Evolutionary conservation across 2,329 filamentous ascomycete genomes (phyloP).

Genomic region (Neofusicoccum kwambonambiense): DNA sequence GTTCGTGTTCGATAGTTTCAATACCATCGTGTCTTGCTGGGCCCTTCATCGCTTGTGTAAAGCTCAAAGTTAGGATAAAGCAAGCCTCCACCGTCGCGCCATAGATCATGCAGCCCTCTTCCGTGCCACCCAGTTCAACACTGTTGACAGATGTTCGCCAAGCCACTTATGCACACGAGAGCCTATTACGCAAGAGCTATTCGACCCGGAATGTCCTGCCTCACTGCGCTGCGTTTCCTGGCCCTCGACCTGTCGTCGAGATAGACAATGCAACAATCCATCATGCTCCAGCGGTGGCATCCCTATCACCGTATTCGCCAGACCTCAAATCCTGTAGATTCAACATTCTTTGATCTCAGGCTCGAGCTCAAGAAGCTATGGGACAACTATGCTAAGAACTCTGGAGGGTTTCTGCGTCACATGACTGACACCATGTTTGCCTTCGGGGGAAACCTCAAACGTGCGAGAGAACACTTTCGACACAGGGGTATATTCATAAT

Average conservation of each 20-base stretch:
- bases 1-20: not conserved
- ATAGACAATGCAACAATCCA: conserved; percentile 17
- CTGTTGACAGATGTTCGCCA: conserved; percentile 1
- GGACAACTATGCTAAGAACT: not conserved
- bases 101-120: not conserved
- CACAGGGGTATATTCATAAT: not conserved
- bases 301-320: not conserved
- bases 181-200: conserved; percentile 3
- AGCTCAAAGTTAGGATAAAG: not conserved
- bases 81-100: not conserved
- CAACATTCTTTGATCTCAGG: not conserved
- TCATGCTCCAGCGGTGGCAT: not conserved
- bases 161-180: not conserved
- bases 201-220: conserved; percentile 10
- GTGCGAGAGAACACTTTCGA: not conserved
- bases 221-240: conserved; percentile 9
- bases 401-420: not conserved
- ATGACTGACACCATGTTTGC: not conserved
- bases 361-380: not conserved
- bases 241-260: conserved; percentile 9
- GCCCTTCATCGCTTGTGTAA: not conserved
- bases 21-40: not conserved
- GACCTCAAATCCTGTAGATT: not conserved
- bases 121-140: not conserved
- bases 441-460: not conserved